Evolutionary conservation across 1,284 basidiomycete genomes (phyloP).

Genomic region (Ustilago bromivora): DNA sequence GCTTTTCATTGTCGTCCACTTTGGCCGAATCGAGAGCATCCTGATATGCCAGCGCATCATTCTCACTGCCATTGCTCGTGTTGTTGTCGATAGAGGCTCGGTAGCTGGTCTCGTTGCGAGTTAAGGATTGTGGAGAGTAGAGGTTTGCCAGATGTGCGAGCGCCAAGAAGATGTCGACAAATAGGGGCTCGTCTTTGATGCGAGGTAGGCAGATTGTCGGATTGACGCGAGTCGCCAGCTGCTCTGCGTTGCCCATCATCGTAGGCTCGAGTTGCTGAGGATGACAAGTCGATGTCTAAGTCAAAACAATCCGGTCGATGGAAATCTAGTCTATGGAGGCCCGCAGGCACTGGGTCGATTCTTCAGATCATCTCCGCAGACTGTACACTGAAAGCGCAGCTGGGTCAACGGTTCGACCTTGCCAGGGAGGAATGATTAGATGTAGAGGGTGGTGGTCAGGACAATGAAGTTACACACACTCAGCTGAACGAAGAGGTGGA

Average conservation of each 20-base stretch:
- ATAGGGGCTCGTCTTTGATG: slow-evolving; percentile 25
- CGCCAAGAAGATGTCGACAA: slow-evolving; percentile 10
- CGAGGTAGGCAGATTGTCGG: slow-evolving; percentile 45
- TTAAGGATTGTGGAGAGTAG: slow-evolving; percentile 43
- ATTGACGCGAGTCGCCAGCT: slow-evolving; percentile 8
- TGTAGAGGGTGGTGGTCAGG: background rate
- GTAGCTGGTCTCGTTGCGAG: background rate
- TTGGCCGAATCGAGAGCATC: slow-evolving; percentile 38
- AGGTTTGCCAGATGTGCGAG: slow-evolving; percentile 32
- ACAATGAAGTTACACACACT: background rate
- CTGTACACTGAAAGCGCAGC: background rate
- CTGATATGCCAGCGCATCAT: background rate
- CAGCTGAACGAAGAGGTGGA: slow-evolving; percentile 1
- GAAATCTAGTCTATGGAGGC: background rate
- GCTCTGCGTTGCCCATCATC: slow-evolving; percentile 10
- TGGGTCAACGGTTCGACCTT: background rate
- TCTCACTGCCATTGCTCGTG: background rate
- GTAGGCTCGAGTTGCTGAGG: background rate
- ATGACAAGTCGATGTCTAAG: background rate
- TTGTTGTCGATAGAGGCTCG: background rate
- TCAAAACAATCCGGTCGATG: background rate
- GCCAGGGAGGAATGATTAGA: background rate
- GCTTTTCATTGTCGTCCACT: slow-evolving; percentile 40
- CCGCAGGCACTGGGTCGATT: background rate
- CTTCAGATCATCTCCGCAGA: background rate